phyloP scores from a whole-genome alignment of 495 filamentous ascomycete species.

The Aspergillus bertholletiae region DNA sequence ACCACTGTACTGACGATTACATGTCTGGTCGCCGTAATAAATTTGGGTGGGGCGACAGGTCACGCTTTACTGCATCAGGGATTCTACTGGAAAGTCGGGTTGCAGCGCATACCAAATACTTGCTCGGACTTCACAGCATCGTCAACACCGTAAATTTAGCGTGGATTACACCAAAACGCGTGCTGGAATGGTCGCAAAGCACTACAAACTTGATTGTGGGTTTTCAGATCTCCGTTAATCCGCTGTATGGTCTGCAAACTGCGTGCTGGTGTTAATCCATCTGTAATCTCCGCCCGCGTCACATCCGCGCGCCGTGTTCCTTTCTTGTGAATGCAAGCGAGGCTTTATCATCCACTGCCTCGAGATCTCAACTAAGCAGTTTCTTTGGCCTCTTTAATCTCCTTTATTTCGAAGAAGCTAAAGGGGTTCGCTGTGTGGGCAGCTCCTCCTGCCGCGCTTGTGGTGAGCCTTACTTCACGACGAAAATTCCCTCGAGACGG shows the following conservation, averaged over 20 bases:
- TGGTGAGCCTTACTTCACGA: background rate
- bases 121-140: background rate
- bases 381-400: background rate
- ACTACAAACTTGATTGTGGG: background rate
- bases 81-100: background rate
- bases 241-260: background rate
- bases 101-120: background rate
- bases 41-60: background rate
- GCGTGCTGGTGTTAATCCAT: background rate
- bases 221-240: background rate
- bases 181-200: background rate
- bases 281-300: background rate
- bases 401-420: background rate
- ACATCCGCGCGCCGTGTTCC: conserved; percentile 5
- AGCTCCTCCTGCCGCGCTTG: background rate
- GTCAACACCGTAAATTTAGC: background rate
- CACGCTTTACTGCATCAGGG: background rate
- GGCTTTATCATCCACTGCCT: background rate
- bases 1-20: background rate
- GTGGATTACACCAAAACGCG: background rate
- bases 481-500: background rate
- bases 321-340: background rate
- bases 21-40: background rate
- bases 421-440: background rate
- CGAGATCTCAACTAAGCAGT: background rate